Percentiles rank a stretch among this genome's conserved stretches.
Conservation (phyloP, 352 stramenopile genomes). For the Pythium dissotocum region DNA sequence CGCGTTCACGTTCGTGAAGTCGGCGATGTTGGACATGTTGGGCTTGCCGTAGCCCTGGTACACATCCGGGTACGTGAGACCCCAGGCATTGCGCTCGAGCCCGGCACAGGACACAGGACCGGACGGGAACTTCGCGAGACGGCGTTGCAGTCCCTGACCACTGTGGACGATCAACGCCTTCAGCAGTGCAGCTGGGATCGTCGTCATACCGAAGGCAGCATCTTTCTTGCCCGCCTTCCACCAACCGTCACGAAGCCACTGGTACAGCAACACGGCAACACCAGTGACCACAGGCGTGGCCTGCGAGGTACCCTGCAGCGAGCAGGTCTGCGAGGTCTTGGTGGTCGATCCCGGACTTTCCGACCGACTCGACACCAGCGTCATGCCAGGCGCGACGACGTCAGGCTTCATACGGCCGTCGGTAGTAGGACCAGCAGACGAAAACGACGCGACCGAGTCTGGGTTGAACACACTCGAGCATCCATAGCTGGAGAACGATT, state of each 20-base stretch:
- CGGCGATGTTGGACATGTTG: constrained; percentile 77
- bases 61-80: constrained; percentile 62
- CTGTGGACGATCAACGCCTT: constrained; percentile 87
- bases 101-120: constrained; percentile 52
- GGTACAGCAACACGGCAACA: constrained; percentile 68
- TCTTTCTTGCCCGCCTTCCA: constrained; percentile 71
- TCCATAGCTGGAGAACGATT: constrained; percentile 44
- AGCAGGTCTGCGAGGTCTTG: constrained; percentile 61
- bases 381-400: constrained; percentile 83
- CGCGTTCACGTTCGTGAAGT: constrained; percentile 35
- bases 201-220: constrained; percentile 49
- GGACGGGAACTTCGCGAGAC: constrained; percentile 41
- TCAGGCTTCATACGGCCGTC: constrained; percentile 89
- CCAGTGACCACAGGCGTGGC: constrained; percentile 75
- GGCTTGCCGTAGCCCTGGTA: constrained; percentile 84
- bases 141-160: constrained; percentile 49
- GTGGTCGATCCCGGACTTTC: constrained; percentile 48
- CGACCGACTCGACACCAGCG: constrained; percentile 74
- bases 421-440: constrained; percentile 72
- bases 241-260: constrained; percentile 81
- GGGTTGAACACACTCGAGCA: constrained; percentile 75
- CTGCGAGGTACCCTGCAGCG: constrained; percentile 77
- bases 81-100: constrained; percentile 35
- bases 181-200: constrained; percentile 65
- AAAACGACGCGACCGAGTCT: constrained; percentile 81